Percentiles rank a stretch among this genome's conserved stretches.
Conservation (phyloP, 1,284 basidiomycete species). For the Tilletia walkeri region DNA sequence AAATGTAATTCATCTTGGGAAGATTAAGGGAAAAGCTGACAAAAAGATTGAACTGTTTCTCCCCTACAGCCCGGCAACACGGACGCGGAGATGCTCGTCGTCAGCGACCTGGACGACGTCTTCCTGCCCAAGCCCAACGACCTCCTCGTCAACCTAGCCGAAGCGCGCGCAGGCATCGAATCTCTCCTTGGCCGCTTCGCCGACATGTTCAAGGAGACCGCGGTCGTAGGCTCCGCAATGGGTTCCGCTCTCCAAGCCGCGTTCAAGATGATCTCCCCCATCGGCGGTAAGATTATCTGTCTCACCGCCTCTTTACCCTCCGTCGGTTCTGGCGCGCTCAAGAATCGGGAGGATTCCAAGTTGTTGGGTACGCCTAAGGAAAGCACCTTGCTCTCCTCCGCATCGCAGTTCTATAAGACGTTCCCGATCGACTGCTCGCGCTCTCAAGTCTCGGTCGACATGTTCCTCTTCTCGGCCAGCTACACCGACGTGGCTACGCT, state of each 20-base stretch:
- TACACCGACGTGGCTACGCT: slow-evolving; percentile 96
- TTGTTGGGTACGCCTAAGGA: slow-evolving; percentile 91
- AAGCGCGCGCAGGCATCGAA: slow-evolving; percentile 79
- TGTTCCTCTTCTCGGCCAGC: slow-evolving; percentile 91
- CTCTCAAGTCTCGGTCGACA: slow-evolving; percentile 94
- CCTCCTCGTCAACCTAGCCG: slow-evolving; percentile 86
- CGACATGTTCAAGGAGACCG: slow-evolving; percentile 96
- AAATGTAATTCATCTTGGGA: not conserved
- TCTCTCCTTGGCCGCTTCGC: slow-evolving; percentile 75
- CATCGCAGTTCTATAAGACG: slow-evolving; percentile 92
- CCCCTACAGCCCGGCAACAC: slow-evolving; percentile 69
- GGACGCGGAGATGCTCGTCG: slow-evolving; percentile 91
- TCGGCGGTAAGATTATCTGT: slow-evolving; percentile 94
- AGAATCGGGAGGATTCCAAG: slow-evolving; percentile 95
- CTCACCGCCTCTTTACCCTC: slow-evolving; percentile 83
- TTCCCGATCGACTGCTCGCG: slow-evolving; percentile 98
- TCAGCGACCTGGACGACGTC: slow-evolving; percentile 93
- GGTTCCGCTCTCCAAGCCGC: slow-evolving; percentile 95
- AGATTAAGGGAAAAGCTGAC: not conserved
- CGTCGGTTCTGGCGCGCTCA: slow-evolving; percentile 84
- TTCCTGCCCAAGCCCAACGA: slow-evolving; percentile 97
- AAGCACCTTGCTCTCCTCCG: slow-evolving; percentile 58
- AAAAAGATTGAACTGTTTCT: not conserved
- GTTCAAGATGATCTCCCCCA: slow-evolving; percentile 87
- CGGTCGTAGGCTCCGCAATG: slow-evolving; percentile 84